Base-by-base conservation (phyloP, 1,284 basidiomycete genomes). In the Tetrapyrgos nigripes region DNA sequence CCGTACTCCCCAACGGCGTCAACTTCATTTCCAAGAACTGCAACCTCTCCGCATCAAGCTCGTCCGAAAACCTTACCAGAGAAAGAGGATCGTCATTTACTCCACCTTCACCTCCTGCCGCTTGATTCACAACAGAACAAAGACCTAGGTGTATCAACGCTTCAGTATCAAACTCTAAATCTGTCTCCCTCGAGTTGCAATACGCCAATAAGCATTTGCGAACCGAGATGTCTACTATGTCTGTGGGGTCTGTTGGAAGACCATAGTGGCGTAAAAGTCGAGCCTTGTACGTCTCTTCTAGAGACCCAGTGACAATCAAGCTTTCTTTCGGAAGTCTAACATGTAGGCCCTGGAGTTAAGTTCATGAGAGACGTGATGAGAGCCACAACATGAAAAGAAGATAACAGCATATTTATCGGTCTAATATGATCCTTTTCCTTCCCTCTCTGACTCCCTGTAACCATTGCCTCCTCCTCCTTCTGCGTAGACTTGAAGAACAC, bases 311-410 rank as follows among this genome's bases (percentile, higher is more conserved):
- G 10, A 61, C 52, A 10, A 55, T 48, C 10, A 61, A 23, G 6
- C 59, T 55, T 26, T 61, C 50, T 29, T 61, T 55, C 17, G 59
- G 55, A 51, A 58, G 28, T 46, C 55, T 55, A 14, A 61, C 50
- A n/a, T 55, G 55, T 24, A 52, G 53, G 21, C 40, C 55, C 19
- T 57, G 51, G 14, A 61, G 55, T 10, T 61, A n/a, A n/a, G 55
- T 11, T 35, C 27, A 35, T 53, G 44, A 28, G 59, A 45, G 21
- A 61, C 52, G n/a, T n/a, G 4, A 46, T 55, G 14, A 55, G 45
- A 3, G 55, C 59, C 9, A 61, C 27, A 28, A 50, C 51, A 50
- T 24, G 50, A 27, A 61, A 61, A 21, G 51, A 40, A 11, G 59
- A 52, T 3, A 60, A 37, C 28, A 57, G 40, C 24, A 61, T 55